A percentile compares a stretch with the other conserved stretches of the same genome.
Conservation (phyloP, 1,284 basidiomycete species). For the Phellopilus nigrolimitatus region DNA sequence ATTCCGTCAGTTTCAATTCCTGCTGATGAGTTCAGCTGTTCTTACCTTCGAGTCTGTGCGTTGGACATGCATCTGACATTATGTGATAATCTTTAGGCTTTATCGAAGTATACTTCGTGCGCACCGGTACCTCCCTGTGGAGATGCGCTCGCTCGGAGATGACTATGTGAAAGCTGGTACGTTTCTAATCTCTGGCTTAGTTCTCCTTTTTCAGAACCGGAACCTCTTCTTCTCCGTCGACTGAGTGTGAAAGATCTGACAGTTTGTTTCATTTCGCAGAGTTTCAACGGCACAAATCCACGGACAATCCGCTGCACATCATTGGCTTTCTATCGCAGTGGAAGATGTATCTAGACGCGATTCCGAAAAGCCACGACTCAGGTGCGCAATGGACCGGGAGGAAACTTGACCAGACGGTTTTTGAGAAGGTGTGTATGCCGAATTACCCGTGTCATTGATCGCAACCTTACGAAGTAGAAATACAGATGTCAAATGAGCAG, state of each 20-base stretch:
- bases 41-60: not conserved
- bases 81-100: slow-evolving; percentile 43
- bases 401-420: slow-evolving; percentile 66
- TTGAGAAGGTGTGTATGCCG: slow-evolving; percentile 65
- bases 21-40: slow-evolving; percentile 21
- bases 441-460: not conserved
- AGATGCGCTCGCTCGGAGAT: slow-evolving; percentile 87
- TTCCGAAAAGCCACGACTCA: slow-evolving; percentile 43
- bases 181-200: slow-evolving; percentile 18
- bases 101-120: slow-evolving; percentile 78
- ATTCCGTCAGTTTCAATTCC: slow-evolving; percentile 69
- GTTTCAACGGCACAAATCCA: slow-evolving; percentile 75
- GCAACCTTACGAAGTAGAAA: slow-evolving; percentile 5
- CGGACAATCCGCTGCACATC: slow-evolving; percentile 81
- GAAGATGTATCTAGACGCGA: slow-evolving; percentile 83
- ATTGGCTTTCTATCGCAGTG: slow-evolving; percentile 92
- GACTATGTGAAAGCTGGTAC: slow-evolving; percentile 81
- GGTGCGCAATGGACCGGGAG: slow-evolving; percentile 55
- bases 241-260: not conserved
- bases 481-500: slow-evolving; percentile 86
- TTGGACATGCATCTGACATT: not conserved
- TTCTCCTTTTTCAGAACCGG: slow-evolving; percentile 1
- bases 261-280: slow-evolving; percentile 42
- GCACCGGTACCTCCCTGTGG: slow-evolving; percentile 68
- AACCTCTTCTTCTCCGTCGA: slow-evolving; percentile 1